A percentile compares a stretch with the other conserved stretches of the same genome.
These are phyloP conservation scores for Populus nigra DNA, from an alignment of 345 rosid genomes.

Conservation along the genomic window DNA sequence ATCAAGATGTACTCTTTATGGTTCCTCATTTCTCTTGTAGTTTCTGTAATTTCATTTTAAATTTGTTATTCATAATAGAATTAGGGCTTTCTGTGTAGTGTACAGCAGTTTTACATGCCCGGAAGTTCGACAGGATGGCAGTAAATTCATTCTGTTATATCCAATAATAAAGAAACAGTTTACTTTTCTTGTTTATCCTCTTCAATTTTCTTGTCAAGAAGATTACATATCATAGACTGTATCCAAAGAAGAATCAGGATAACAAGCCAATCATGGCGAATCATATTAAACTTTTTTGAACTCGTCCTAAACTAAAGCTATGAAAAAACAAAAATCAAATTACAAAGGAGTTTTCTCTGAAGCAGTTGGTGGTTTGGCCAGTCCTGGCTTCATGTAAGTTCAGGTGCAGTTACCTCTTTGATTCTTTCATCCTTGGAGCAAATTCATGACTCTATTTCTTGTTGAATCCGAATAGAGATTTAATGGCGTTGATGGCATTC, in stretches of 20 bases:
- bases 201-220: neutral
- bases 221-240: neutral
- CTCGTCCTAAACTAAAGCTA: neutral
- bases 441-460: slow-evolving; percentile 47
- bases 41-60: too few relatives aligned
- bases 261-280: neutral
- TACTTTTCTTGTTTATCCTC: neutral
- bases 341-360: neutral
- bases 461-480: slow-evolving; percentile 80
- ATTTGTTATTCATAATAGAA: too few relatives aligned
- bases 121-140: neutral
- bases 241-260: neutral
- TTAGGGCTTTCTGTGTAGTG: neutral
- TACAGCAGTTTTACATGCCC: neutral
- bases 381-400: neutral
- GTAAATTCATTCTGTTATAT: neutral
- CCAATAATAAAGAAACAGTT: neutral
- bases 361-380: neutral
- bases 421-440: neutral
- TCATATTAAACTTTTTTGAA: neutral
- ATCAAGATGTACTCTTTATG: too few relatives aligned
- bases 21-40: too few relatives aligned
- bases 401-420: neutral
- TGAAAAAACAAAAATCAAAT: neutral
- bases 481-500: slow-evolving; percentile 87